Evolutionary conservation across 2,329 filamentous ascomycete species (phyloP).

Genomic region (Cladosporium velox): DNA sequence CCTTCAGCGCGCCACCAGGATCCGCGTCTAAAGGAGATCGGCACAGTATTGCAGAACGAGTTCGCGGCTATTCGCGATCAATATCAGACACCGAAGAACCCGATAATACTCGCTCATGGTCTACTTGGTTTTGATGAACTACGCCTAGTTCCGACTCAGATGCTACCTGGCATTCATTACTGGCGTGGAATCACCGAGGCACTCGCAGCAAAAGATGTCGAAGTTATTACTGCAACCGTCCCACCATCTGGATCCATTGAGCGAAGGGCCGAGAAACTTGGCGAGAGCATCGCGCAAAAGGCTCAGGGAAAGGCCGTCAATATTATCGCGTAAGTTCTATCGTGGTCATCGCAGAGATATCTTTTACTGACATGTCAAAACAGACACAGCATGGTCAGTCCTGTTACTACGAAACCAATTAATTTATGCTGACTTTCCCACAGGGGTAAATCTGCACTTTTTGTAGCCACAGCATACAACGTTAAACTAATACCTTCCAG

Average conservation of each 20-base stretch:
- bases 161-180: constrained; percentile 61
- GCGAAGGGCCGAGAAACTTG: constrained; percentile 56
- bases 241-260: constrained; percentile 63
- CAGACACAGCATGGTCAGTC: constrained; percentile 58
- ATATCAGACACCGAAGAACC: constrained; percentile 58
- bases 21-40: constrained; percentile 30
- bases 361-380: not conserved
- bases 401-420: not conserved
- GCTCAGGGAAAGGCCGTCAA: constrained; percentile 62
- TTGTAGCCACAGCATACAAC: constrained; percentile 14
- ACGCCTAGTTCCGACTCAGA: constrained; percentile 49
- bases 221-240: constrained; percentile 63
- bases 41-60: constrained; percentile 49
- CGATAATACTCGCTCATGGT: constrained; percentile 66
- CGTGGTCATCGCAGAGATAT: not conserved
- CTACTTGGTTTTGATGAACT: constrained; percentile 66
- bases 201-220: constrained; percentile 56
- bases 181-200: constrained; percentile 66
- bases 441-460: constrained; percentile 39
- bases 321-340: constrained; percentile 59
- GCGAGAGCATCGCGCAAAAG: constrained; percentile 53
- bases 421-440: constrained; percentile 14
- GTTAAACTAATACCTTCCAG: constrained; percentile 38
- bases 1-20: constrained; percentile 24
- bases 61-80: constrained; percentile 60